Conservation (phyloP, 352 stramenopile genomes). For the Phytophthora pini region DNA sequence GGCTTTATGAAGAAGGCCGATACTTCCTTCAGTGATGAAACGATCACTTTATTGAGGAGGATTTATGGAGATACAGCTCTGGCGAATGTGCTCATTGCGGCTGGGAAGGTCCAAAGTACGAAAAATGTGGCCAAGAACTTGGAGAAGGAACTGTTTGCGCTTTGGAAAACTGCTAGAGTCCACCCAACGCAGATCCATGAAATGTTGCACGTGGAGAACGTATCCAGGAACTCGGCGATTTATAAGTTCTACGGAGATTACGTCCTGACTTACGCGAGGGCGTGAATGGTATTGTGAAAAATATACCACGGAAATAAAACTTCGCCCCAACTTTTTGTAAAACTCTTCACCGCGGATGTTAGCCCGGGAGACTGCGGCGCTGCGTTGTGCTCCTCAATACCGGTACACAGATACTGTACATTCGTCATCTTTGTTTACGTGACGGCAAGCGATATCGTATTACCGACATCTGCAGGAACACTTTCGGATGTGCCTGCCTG, state of each 20-base stretch:
- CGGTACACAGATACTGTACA: no score
- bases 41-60: neutral
- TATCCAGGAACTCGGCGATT: neutral
- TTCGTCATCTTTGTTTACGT: no score
- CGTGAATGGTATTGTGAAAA: no score
- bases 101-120: slow-evolving; percentile 6
- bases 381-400: no score
- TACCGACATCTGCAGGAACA: no score
- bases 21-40: neutral
- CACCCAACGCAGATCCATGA: neutral
- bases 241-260: slow-evolving; percentile 1
- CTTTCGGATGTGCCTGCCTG: no score
- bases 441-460: no score
- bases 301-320: no score
- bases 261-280: neutral
- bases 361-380: no score
- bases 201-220: neutral
- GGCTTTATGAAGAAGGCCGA: neutral
- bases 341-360: no score
- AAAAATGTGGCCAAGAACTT: slow-evolving; percentile 4
- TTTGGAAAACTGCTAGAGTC: neutral
- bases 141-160: neutral
- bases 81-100: slow-evolving; percentile 6
- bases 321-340: no score
- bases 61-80: neutral